Evolutionary conservation across 257 asterid species (phyloP).

Genomic region (Solanum peruvianum): DNA sequence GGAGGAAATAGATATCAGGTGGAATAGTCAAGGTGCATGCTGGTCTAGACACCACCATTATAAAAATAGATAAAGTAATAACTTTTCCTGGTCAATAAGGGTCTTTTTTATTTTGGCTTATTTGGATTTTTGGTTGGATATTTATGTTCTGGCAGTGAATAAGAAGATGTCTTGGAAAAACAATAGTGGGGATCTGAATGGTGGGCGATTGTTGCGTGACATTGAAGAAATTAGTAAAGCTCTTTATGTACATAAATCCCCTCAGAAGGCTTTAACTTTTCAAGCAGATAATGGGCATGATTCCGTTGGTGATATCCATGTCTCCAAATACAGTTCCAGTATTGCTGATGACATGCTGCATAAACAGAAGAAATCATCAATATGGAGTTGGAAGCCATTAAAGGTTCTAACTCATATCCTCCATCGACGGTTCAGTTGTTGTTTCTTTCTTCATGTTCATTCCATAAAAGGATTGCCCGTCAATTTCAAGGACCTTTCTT

Average conservation of each 20-base stretch:
- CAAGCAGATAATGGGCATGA: constrained; percentile 8
- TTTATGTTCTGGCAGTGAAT: constrained; percentile 1
- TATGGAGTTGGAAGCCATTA: constrained; percentile 85
- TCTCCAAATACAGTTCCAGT: constrained; percentile 15
- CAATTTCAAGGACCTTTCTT: constrained; percentile 40
- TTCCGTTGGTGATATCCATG: constrained; percentile 11
- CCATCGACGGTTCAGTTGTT: constrained; percentile 46
- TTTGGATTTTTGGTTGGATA: background rate
- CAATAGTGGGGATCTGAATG: constrained; percentile 25
- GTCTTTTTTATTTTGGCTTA: background rate
- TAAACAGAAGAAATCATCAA: constrained; percentile 53
- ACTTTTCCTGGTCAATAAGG: background rate
- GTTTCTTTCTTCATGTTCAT: constrained; percentile 77
- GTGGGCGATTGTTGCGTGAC: constrained; percentile 57
- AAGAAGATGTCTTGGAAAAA: constrained; percentile 19
- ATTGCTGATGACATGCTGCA: constrained; percentile 13
- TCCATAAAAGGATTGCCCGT: constrained; percentile 58
- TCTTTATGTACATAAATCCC: constrained; percentile 48
- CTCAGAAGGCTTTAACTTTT: constrained; percentile 26
- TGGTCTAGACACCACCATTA: background rate
- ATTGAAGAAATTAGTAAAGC: constrained; percentile 77
- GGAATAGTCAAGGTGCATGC: background rate
- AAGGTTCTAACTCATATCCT: constrained; percentile 53
- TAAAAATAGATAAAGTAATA: background rate
- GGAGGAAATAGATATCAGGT: background rate